These are phyloP conservation scores for Letharia columbiana DNA, from an alignment of 495 filamentous ascomycete genomes.

Conservation along the genomic window DNA sequence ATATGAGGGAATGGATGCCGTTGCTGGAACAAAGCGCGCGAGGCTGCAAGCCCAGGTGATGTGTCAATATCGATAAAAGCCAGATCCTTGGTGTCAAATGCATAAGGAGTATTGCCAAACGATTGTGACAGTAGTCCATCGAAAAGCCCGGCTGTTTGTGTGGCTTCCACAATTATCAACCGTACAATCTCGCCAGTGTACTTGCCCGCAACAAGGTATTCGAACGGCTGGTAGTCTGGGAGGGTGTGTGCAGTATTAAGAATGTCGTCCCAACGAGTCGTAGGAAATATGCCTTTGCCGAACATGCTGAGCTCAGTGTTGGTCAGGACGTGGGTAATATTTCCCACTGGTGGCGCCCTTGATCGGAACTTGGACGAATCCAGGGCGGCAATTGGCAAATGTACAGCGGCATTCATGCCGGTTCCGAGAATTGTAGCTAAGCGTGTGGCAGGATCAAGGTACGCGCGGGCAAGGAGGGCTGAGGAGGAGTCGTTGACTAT, in stretches of 20 bases:
- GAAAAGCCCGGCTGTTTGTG: conserved; percentile 41
- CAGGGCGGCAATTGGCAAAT: conserved; percentile 55
- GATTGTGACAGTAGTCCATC: conserved; percentile 48
- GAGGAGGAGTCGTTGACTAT: conserved; percentile 83
- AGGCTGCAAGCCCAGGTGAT: conserved; percentile 37
- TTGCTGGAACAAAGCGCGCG: conserved; percentile 45
- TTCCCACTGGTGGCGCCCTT: conserved; percentile 39
- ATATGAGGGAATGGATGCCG: conserved; percentile 34
- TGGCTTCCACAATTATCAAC: conserved; percentile 65
- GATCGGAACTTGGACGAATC: conserved; percentile 51
- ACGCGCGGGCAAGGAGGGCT: conserved; percentile 69
- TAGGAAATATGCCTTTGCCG: conserved; percentile 56
- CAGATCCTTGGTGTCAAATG: conserved; percentile 63
- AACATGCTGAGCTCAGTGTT: conserved; percentile 90
- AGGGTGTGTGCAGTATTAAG: conserved; percentile 62
- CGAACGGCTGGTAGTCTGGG: conserved; percentile 80
- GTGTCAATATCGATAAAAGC: conserved; percentile 45
- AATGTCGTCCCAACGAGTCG: conserved; percentile 65
- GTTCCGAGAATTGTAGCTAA: conserved; percentile 81
- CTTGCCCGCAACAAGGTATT: conserved; percentile 81
- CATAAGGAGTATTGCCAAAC: conserved; percentile 50
- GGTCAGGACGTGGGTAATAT: conserved; percentile 57
- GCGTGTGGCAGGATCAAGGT: conserved; percentile 51
- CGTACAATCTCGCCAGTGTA: conserved; percentile 81
- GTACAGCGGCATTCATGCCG: conserved; percentile 76